A percentile compares a stretch with the other conserved stretches of the same genome.
Evolutionary conservation across 2,329 filamentous ascomycete species (phyloP).

Genomic region (Fusarium lyarnte): DNA sequence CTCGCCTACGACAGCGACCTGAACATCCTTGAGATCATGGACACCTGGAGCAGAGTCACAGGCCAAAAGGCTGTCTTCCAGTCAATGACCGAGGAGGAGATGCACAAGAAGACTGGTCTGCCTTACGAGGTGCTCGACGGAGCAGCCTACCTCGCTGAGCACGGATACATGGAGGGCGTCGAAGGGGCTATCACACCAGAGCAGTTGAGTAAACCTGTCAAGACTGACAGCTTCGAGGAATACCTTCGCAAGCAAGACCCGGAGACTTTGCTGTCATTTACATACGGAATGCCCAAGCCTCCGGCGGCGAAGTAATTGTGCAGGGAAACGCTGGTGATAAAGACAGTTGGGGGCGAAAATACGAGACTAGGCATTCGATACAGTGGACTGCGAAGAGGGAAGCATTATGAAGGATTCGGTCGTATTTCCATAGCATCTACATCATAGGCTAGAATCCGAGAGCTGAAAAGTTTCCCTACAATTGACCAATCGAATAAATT

Average conservation of each 20-base stretch:
- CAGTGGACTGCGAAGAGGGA: background rate
- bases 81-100: slow-evolving; percentile 44
- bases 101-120: slow-evolving; percentile 48
- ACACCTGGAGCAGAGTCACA: slow-evolving; percentile 49
- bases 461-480: accelerated
- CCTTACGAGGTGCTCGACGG: slow-evolving; percentile 52
- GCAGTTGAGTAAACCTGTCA: slow-evolving; percentile 49
- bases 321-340: too few relatives aligned
- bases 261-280: slow-evolving; percentile 10
- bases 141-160: slow-evolving; percentile 49
- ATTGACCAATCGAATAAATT: background rate
- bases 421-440: background rate
- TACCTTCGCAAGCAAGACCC: slow-evolving; percentile 39
- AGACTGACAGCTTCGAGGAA: slow-evolving; percentile 45
- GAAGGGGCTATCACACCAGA: slow-evolving; percentile 49
- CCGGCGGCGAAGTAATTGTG: background rate
- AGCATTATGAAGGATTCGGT: background rate
- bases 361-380: accelerated
- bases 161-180: slow-evolving; percentile 54
- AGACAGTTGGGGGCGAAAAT: too few relatives aligned
- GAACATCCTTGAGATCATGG: slow-evolving; percentile 46
- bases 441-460: background rate
- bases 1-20: slow-evolving; percentile 56
- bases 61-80: slow-evolving; percentile 49
- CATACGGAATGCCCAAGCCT: background rate